Percentiles rank a stretch among this genome's conserved stretches.
phyloP scores from a whole-genome alignment of 164 flowering plant species.

The Umbilicus rupestris region DNA sequence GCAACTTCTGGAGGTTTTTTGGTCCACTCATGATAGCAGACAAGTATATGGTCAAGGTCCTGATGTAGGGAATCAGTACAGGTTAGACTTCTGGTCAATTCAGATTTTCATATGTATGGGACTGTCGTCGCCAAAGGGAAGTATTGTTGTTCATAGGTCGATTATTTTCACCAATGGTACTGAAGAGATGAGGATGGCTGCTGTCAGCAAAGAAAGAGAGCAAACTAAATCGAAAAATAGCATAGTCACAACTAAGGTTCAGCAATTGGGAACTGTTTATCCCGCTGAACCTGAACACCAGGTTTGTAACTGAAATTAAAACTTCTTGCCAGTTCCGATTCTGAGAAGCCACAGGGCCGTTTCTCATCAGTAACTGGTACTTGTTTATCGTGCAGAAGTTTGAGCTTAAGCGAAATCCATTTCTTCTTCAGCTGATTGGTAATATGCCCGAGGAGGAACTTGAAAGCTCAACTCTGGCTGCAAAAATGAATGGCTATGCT shows the following conservation, averaged over 20 bases:
- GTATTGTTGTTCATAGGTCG: slow-evolving; percentile 39
- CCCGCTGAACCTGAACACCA: slow-evolving; percentile 96
- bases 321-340: not conserved
- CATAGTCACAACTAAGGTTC: slow-evolving; percentile 80
- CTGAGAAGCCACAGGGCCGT: not conserved
- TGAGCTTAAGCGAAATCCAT: slow-evolving; percentile 69
- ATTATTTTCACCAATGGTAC: slow-evolving; percentile 77
- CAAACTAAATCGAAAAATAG: slow-evolving; percentile 56
- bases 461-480: slow-evolving; percentile 55
- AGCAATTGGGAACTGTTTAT: slow-evolving; percentile 51
- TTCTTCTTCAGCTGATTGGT: slow-evolving; percentile 84
- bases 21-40: slow-evolving; percentile 91
- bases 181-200: slow-evolving; percentile 74
- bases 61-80: slow-evolving; percentile 90
- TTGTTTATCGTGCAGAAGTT: slow-evolving; percentile 53
- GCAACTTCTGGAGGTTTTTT: slow-evolving; percentile 83
- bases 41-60: slow-evolving; percentile 99
- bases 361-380: not conserved
- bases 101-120: not conserved
- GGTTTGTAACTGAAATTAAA: slow-evolving; percentile 28
- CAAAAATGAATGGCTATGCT: slow-evolving; percentile 77
- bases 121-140: not conserved
- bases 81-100: slow-evolving; percentile 27
- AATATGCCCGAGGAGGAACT: slow-evolving; percentile 83
- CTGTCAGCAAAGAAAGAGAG: slow-evolving; percentile 76